A percentile compares a stretch with the other conserved stretches of the same genome.
Conservation (phyloP, 2,329 filamentous ascomycete genomes). For the Camptophora hylomeconis region DNA sequence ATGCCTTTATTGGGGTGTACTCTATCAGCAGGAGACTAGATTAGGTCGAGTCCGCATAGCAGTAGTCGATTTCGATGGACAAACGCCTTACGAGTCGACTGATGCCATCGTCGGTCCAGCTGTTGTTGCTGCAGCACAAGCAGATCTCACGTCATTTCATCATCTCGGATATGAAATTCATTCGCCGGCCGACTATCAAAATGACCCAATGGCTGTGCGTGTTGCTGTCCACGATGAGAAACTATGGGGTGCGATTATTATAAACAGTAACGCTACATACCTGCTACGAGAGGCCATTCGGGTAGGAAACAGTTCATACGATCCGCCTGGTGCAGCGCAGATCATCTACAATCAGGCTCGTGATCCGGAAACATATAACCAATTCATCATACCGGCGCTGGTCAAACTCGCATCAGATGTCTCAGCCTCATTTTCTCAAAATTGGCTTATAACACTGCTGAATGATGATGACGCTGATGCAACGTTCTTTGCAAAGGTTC, state of each 20-base stretch:
- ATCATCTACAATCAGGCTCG: slow-evolving; percentile 42
- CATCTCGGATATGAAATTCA: slow-evolving; percentile 40
- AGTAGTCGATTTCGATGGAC: slow-evolving; percentile 52
- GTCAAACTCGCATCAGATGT: slow-evolving; percentile 35
- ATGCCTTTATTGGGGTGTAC: slow-evolving; percentile 49
- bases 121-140: slow-evolving; percentile 26
- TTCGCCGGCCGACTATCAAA: slow-evolving; percentile 38
- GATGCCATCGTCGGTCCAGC: slow-evolving; percentile 44
- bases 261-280: slow-evolving; percentile 49
- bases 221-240: slow-evolving; percentile 46
- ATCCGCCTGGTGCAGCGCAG: slow-evolving; percentile 46
- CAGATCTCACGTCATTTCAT: slow-evolving; percentile 32
- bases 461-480: slow-evolving; percentile 23
- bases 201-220: slow-evolving; percentile 43
- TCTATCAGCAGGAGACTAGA: slow-evolving; percentile 39
- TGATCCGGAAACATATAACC: slow-evolving; percentile 41
- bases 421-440: slow-evolving; percentile 34
- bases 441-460: slow-evolving; percentile 24
- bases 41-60: slow-evolving; percentile 38
- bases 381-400: slow-evolving; percentile 42
- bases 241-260: slow-evolving; percentile 47
- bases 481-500: slow-evolving; percentile 32
- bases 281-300: slow-evolving; percentile 42
- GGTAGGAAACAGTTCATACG: slow-evolving; percentile 44
- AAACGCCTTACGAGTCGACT: slow-evolving; percentile 37